phyloP scores from a whole-genome alignment of 2,329 filamentous ascomycete species.

The Aspergillus sp. region DNA sequence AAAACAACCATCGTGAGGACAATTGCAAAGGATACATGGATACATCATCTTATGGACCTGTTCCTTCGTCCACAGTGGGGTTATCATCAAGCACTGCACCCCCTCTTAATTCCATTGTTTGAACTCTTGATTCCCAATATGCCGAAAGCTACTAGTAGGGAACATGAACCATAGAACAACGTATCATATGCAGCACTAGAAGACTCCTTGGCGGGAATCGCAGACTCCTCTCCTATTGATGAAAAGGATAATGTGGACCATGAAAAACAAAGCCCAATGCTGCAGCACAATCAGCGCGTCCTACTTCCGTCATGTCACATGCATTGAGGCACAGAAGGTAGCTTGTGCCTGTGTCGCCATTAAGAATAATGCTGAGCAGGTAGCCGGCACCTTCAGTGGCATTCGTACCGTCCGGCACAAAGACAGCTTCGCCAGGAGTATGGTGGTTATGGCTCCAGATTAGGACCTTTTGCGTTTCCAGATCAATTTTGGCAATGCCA shows the following conservation, averaged over 20 bases:
- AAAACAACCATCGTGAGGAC: no score
- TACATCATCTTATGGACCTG: no score
- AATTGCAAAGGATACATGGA: no score
- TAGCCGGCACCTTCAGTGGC: slow-evolving; percentile 49
- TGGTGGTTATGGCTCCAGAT: slow-evolving; percentile 49
- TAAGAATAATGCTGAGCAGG: slow-evolving; percentile 49
- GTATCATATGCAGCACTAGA: no score
- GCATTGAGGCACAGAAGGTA: slow-evolving; percentile 52
- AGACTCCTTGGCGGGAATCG: no score
- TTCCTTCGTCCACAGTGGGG: no score
- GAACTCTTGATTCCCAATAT: no score
- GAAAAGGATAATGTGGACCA: slow-evolving; percentile 32
- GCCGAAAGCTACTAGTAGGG: no score
- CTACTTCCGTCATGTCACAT: slow-evolving; percentile 46
- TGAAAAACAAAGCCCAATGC: slow-evolving; percentile 51
- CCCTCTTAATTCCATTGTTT: no score
- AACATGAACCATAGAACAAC: no score
- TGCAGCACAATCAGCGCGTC: slow-evolving; percentile 45
- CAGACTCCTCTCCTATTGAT: no score
- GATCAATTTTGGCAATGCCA: slow-evolving; percentile 50
- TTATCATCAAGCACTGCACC: no score
- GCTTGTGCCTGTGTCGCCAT: slow-evolving; percentile 47
- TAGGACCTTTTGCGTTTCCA: slow-evolving; percentile 33
- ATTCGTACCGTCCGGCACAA: slow-evolving; percentile 30
- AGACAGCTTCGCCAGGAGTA: slow-evolving; percentile 52